A percentile compares a stretch with the other conserved stretches of the same genome.
Conservation (phyloP, 768 basidiomycete genomes). For the Butyriboletus loyo region DNA sequence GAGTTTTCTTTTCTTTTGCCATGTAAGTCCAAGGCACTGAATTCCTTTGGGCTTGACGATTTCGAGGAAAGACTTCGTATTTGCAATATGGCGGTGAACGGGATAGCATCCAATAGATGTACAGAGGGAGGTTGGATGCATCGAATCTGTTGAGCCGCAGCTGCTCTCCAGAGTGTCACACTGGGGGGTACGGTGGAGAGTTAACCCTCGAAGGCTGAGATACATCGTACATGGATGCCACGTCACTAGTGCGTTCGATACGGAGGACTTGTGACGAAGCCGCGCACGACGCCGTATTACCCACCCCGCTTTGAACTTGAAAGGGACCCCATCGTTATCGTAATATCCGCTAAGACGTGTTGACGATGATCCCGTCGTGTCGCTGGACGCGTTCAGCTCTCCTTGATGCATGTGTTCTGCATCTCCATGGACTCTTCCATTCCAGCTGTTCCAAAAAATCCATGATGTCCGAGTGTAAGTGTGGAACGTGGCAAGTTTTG, state of each 20-base stretch:
- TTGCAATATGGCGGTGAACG: neutral
- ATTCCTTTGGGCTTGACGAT: neutral
- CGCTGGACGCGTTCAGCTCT: neutral
- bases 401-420: neutral
- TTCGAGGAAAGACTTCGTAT: neutral
- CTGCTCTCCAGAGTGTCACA: neutral
- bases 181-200: neutral
- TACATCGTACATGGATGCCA: neutral
- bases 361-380: neutral
- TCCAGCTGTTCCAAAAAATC: neutral
- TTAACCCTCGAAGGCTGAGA: neutral
- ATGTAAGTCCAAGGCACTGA: neutral
- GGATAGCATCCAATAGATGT: neutral
- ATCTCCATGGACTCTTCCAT: neutral
- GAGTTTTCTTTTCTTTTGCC: neutral
- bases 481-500: neutral
- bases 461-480: neutral
- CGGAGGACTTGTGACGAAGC: neutral
- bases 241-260: neutral
- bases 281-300: neutral
- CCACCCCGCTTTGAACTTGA: too few relatives aligned
- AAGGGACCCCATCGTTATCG: neutral
- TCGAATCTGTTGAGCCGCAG: neutral
- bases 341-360: neutral
- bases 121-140: neutral